phyloP scores from a whole-genome alignment of 202 grass and related monocot genomes.

The Panicum hallii region DNA sequence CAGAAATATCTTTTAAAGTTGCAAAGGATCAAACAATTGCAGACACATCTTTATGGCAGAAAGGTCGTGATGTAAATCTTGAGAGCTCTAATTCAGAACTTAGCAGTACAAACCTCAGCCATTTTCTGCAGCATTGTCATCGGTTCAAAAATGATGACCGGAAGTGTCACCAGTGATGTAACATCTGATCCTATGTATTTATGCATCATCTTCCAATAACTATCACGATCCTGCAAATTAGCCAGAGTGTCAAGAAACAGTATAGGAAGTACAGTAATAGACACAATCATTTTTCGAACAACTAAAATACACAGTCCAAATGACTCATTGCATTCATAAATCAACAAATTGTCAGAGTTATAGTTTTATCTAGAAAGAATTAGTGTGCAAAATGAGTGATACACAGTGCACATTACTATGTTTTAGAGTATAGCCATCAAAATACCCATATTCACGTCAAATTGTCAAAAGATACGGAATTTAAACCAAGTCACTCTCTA shows the following conservation, averaged over 20 bases:
- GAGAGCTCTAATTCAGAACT: constrained; percentile 14
- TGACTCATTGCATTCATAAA: background rate
- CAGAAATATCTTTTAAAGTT: background rate
- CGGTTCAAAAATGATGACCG: constrained; percentile 99
- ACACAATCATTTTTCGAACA: constrained; percentile 21
- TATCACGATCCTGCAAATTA: constrained; percentile 84
- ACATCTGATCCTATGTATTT: constrained; percentile 98
- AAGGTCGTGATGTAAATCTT: background rate
- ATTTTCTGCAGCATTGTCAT: constrained; percentile 98
- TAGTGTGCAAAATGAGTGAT: background rate
- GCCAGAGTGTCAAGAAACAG: constrained; percentile 29
- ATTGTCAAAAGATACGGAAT: background rate
- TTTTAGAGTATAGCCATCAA: constrained; percentile 10
- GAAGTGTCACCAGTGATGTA: constrained; percentile 97
- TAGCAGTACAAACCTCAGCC: constrained; percentile 73
- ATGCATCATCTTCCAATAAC: constrained; percentile 99
- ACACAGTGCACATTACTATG: background rate
- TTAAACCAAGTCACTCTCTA: background rate
- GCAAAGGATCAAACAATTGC: constrained; percentile 12
- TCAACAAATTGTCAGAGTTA: background rate
- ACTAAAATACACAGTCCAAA: constrained; percentile 19
- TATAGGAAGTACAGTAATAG: constrained; percentile 15
- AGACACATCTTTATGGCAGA: constrained; percentile 18
- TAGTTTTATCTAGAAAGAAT: background rate
- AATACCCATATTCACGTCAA: constrained; percentile 20